phyloP scores from a whole-genome alignment of 2,329 filamentous ascomycete genomes.

The Aspergillus awamori region DNA sequence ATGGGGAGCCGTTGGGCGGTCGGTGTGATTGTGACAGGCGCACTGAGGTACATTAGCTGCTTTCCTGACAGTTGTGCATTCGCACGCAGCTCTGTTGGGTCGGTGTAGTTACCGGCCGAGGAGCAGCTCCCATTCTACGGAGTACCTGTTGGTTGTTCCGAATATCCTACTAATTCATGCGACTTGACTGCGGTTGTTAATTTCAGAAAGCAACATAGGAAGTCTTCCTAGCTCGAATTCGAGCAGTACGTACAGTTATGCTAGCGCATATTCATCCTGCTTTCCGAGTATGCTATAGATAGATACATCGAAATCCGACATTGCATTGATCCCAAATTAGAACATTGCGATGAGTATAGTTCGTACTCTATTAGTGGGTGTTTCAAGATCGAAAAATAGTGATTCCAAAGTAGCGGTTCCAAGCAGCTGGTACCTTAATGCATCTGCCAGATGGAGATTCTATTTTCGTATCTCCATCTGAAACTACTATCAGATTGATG shows the following conservation, averaged over 20 bases:
- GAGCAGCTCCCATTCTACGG: neutral
- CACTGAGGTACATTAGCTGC: neutral
- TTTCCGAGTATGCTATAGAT: neutral
- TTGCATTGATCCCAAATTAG: neutral
- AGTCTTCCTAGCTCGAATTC: neutral
- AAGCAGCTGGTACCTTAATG: neutral
- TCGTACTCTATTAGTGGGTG: neutral
- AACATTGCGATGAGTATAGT: neutral
- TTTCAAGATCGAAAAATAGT: neutral
- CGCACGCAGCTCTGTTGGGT: neutral
- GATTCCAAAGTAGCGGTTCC: neutral
- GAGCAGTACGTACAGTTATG: neutral
- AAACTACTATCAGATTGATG: neutral
- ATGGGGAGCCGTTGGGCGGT: neutral
- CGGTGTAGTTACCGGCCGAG: neutral
- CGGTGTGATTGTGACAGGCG: constrained; percentile 10
- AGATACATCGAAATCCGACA: neutral
- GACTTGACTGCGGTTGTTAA: neutral
- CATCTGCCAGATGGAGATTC: neutral
- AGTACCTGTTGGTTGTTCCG: neutral
- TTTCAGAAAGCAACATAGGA: neutral
- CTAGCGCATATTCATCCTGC: neutral
- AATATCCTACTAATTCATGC: neutral
- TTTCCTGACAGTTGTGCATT: neutral
- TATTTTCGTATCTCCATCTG: neutral